Conservation (phyloP, 2,329 filamentous ascomycete species). For the Talaromyces sp. region DNA sequence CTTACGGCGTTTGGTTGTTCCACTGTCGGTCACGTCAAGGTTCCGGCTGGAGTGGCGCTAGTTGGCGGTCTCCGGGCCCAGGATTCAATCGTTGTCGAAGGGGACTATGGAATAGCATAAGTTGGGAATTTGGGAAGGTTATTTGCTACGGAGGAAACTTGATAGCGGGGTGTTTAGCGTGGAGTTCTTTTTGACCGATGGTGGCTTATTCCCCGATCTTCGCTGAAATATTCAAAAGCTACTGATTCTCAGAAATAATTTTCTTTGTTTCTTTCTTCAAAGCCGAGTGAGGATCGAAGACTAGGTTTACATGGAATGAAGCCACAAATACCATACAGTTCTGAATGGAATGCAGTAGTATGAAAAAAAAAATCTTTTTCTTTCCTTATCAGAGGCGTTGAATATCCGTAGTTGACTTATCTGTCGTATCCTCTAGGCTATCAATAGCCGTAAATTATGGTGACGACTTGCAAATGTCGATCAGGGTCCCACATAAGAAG, state of each 20-base stretch:
- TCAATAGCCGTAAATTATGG: not conserved
- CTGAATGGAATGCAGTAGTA: not conserved
- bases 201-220: not conserved
- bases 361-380: not conserved
- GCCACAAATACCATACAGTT: not conserved
- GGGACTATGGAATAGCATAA: constrained; percentile 7
- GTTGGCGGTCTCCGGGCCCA: constrained; percentile 58
- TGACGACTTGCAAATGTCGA: not conserved
- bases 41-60: constrained; percentile 55
- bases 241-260: not conserved
- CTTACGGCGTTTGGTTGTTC: constrained; percentile 62
- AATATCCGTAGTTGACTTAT: not conserved
- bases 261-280: not conserved
- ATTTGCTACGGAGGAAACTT: not conserved
- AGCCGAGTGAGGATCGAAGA: not conserved
- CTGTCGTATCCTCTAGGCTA: not conserved
- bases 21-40: constrained; percentile 51
- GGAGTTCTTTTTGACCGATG: no score
- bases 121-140: not conserved
- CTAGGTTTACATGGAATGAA: not conserved
- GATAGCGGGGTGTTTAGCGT: not conserved
- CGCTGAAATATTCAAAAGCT: not conserved
- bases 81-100: constrained; percentile 46
- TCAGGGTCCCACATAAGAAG: not conserved
- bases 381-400: not conserved